phyloP scores from a whole-genome alignment of 2,329 filamentous ascomycete species.

The Alternaria atra region DNA sequence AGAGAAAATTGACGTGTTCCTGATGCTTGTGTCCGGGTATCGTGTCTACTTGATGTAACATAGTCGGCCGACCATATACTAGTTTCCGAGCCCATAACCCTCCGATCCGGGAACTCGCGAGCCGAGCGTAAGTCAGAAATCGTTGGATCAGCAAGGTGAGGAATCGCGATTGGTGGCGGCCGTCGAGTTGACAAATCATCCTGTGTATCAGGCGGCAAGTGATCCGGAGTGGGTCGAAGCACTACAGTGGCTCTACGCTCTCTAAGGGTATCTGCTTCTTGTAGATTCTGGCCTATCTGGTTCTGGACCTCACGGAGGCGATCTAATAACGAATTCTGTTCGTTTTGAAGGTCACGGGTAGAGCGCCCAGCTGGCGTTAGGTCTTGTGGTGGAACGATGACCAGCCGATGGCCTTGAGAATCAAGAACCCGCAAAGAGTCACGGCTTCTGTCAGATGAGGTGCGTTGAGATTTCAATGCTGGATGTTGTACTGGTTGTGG shows the following conservation, averaged over 20 bases:
- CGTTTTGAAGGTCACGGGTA: neutral
- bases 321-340: neutral
- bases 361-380: neutral
- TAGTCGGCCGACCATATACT: neutral
- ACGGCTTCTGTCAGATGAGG: neutral
- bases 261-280: neutral
- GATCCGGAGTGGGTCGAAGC: neutral
- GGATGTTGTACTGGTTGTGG: neutral
- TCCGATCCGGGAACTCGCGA: neutral
- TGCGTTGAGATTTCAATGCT: neutral
- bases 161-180: constrained; percentile 1
- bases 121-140: neutral
- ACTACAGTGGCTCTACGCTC: neutral
- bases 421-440: neutral
- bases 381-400: neutral
- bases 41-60: neutral
- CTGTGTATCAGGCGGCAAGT: neutral
- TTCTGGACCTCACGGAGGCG: neutral
- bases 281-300: neutral
- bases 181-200: neutral
- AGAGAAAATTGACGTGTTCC: neutral
- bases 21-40: neutral
- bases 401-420: neutral
- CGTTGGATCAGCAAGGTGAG: neutral
- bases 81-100: neutral